A percentile compares a stretch with the other conserved stretches of the same genome.
These are phyloP conservation scores for Luffa acutangula DNA, from an alignment of 306 rosid species.

Conservation along the genomic window DNA sequence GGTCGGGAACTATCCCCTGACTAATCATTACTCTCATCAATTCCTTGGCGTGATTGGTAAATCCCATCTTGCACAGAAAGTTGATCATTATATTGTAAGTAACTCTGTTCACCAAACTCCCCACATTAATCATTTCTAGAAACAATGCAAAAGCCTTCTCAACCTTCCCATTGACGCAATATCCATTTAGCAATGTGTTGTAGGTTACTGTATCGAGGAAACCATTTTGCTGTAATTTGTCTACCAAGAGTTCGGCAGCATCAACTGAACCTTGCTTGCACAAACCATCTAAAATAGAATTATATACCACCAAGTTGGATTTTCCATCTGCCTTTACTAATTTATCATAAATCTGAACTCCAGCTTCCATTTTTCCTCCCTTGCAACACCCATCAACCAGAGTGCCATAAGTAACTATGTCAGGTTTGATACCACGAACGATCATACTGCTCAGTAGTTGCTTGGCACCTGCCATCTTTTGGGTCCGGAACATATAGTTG, in stretches of 20 bases:
- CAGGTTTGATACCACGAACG: slow-evolving; percentile 33
- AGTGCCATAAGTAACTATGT: slow-evolving; percentile 37
- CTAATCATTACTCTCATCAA: slow-evolving; percentile 32
- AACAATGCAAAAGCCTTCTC: slow-evolving; percentile 24
- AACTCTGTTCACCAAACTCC: slow-evolving; percentile 27
- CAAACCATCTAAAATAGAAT: slow-evolving; percentile 36
- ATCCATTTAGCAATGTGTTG: slow-evolving; percentile 41
- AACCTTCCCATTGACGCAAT: slow-evolving; percentile 24
- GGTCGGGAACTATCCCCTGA: slow-evolving; percentile 34
- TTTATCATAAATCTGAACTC: slow-evolving; percentile 26
- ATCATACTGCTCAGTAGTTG: slow-evolving; percentile 38
- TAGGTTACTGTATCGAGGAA: slow-evolving; percentile 25
- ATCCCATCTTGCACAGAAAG: slow-evolving; percentile 38
- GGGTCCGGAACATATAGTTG: slow-evolving; percentile 26
- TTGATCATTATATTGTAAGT: slow-evolving; percentile 44
- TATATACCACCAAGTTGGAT: slow-evolving; percentile 36
- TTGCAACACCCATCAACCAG: slow-evolving; percentile 38
- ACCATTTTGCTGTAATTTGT: slow-evolving; percentile 17
- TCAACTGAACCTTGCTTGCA: slow-evolving; percentile 24
- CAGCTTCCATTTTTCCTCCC: slow-evolving; percentile 25
- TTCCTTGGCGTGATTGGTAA: slow-evolving; percentile 30
- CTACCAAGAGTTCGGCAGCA: slow-evolving; percentile 24
- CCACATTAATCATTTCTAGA: slow-evolving; percentile 27
- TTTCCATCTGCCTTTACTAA: slow-evolving; percentile 27
- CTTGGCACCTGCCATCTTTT: slow-evolving; percentile 24